A percentile compares a stretch with the other conserved stretches of the same genome.
phyloP scores from a whole-genome alignment of 208 protist species.

The Leishmania guyanensis region DNA sequence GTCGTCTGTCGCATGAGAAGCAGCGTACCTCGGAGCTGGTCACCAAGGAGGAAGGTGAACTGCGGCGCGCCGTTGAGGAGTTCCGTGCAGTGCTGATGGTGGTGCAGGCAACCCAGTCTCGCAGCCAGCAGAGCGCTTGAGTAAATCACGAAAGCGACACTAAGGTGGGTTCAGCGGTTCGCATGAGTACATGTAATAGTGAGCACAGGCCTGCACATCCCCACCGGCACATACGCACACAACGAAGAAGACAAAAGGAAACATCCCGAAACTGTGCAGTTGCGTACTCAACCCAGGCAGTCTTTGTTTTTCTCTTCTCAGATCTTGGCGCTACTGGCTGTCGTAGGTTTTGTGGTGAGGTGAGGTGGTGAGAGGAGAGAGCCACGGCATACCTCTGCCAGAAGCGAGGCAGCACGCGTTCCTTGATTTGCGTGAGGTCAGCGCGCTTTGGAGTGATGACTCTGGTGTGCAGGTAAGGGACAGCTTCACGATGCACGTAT shows the following conservation, averaged over 20 bases:
- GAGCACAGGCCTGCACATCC: not conserved
- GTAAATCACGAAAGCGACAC: not conserved
- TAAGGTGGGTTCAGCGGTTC: not conserved
- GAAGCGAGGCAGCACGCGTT: not conserved
- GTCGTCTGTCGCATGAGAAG: slow-evolving; percentile 79
- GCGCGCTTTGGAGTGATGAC: not conserved
- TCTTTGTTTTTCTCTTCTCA: not conserved
- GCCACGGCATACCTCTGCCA: not conserved
- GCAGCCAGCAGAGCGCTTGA: slow-evolving; percentile 27
- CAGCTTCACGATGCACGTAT: not conserved
- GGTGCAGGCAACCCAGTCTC: slow-evolving; percentile 41
- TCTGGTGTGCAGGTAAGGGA: not conserved
- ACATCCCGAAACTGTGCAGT: not conserved
- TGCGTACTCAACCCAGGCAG: not conserved
- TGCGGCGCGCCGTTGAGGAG: slow-evolving; percentile 66
- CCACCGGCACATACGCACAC: not conserved
- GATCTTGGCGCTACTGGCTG: not conserved
- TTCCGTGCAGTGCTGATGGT: slow-evolving; percentile 61
- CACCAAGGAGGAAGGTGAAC: slow-evolving; percentile 74
- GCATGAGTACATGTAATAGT: not conserved
- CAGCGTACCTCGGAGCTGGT: slow-evolving; percentile 73
- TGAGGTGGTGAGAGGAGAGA: not conserved
- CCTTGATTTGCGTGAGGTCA: not conserved
- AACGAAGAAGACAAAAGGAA: not conserved
- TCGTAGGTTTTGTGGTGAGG: not conserved